Conservation (phyloP, 352 stramenopile genomes). For the Stramenopiles sp. region DNA sequence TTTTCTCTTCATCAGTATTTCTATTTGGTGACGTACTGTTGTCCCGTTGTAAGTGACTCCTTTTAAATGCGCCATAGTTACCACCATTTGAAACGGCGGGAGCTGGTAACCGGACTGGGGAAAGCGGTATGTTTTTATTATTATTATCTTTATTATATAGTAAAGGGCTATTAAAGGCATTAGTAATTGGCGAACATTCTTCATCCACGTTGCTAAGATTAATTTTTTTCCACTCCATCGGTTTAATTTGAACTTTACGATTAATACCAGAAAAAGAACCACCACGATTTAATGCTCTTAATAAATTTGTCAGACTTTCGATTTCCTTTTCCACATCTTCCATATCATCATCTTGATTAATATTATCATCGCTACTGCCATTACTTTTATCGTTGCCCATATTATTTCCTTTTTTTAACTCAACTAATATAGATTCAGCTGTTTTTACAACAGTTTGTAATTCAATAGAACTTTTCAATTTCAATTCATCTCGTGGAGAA, state of each 20-base stretch:
- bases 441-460: not conserved
- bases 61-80: too few relatives aligned
- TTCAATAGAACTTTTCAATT: not conserved
- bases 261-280: conserved; percentile 93
- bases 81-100: too few relatives aligned
- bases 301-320: not conserved
- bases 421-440: not conserved
- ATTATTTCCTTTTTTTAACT: not conserved
- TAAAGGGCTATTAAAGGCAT: not conserved
- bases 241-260: conserved; percentile 91
- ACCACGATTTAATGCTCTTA: conserved; percentile 15
- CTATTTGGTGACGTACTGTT: too few relatives aligned
- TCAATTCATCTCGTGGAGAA: not conserved
- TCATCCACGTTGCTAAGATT: not conserved
- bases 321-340: not conserved
- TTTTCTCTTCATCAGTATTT: not conserved
- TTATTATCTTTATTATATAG: not conserved
- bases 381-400: not conserved
- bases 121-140: not conserved
- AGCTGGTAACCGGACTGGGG: not conserved
- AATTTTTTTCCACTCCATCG: conserved; percentile 30
- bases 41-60: too few relatives aligned
- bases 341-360: not conserved
- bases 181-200: not conserved
- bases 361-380: not conserved